These are phyloP conservation scores for Basipetospora chlamydospora DNA, from an alignment of 2,329 filamentous ascomycete species.

Conservation along the genomic window DNA sequence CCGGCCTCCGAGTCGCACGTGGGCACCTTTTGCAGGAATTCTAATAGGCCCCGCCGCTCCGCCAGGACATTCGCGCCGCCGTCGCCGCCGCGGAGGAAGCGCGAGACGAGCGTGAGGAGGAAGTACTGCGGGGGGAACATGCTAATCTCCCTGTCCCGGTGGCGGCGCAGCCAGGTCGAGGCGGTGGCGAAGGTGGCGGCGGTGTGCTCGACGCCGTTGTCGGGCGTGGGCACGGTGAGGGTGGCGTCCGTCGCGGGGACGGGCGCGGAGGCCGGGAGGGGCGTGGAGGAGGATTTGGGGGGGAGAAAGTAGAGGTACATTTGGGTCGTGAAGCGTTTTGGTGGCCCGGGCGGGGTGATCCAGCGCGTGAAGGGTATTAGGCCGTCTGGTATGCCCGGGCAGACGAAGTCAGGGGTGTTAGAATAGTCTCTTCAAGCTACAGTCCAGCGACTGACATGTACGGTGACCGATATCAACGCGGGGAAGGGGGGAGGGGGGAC, in stretches of 20 bases:
- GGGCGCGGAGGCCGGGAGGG: background rate
- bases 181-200: conserved; percentile 65
- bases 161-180: conserved; percentile 51
- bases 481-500: background rate
- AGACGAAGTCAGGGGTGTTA: too few relatives aligned
- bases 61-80: conserved; percentile 10
- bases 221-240: conserved; percentile 53
- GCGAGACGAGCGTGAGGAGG: conserved; percentile 45
- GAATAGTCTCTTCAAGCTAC: background rate
- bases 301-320: conserved; percentile 95
- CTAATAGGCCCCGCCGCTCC: conserved; percentile 31
- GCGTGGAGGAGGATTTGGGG: conserved; percentile 10
- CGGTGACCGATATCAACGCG: background rate
- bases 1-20: conserved; percentile 23
- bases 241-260: conserved; percentile 19
- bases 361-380: conserved; percentile 79
- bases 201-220: conserved; percentile 52
- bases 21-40: conserved; percentile 33
- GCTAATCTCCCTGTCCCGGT: conserved; percentile 53
- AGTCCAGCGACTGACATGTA: background rate
- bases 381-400: too few relatives aligned
- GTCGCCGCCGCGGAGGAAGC: conserved; percentile 20
- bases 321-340: conserved; percentile 78
- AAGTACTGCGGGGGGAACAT: conserved; percentile 85
- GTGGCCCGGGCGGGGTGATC: conserved; percentile 64